Evolutionary conservation across 1,139 yeast species (phyloP), one percentile per base, ranked within the genome.

Genomic region (Sugiyamaella novakii): DNA sequence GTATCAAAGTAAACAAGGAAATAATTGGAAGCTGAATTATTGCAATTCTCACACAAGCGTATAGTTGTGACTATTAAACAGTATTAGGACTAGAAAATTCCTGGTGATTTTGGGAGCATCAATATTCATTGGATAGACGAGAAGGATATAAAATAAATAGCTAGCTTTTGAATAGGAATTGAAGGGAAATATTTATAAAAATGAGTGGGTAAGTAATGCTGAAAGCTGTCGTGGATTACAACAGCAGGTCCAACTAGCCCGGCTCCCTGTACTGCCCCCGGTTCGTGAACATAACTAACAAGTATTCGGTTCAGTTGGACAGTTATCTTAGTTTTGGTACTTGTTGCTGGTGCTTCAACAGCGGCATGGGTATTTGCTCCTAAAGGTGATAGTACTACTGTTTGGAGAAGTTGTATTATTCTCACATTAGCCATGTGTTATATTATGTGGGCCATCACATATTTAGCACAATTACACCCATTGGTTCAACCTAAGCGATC

Each of bases 391-490:
- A 73, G 74, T 47, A 62, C 65, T 53, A 76, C 82, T 65, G 97
- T 91, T 39, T 89, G 95, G 94, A 80, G 97, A 72, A 86, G 95
- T 49, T 87, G 96, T 10, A 81, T 89, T 43, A 83, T 84, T 48
- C 75, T 91, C 57, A 80, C 91, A 3, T 69, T 91, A 63, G 82
- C 95, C 18, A 86, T 89, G 96, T 85, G 89, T 75, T 89, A 79
- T 67, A 75, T 89, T 63, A 87, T 89, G 96, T 63, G 96, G 96
- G 96, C 96, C 24, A 82, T 87, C 59, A 87, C 96, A 5, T 87
- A 86, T 62, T 71, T 57, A 58, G 80, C 83, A 28, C 92, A 84
- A 64, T 73, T 84, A 55, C 91, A 84, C 66, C 91, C 92, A 7
- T 73, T 84, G 62, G 88, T 83, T 53, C 82, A 79, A 15, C 91